Evolutionary conservation across 495 filamentous ascomycete genomes (phyloP).

Genomic region (Penicillium paradoxum): DNA sequence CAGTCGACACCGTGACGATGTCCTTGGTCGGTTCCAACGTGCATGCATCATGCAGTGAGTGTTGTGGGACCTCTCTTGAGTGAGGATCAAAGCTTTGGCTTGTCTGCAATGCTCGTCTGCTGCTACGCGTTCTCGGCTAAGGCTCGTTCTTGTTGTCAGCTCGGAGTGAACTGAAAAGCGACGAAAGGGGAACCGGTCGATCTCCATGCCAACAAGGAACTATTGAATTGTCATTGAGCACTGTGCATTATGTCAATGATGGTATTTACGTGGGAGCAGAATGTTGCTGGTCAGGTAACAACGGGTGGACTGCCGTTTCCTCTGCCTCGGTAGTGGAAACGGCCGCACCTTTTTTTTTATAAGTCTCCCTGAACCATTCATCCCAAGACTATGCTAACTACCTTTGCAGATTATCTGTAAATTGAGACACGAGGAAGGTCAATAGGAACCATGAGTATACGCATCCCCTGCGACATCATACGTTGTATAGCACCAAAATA

Average conservation of each 20-base stretch:
- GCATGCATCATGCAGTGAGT: constrained; percentile 9
- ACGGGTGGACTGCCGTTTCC: constrained; percentile 34
- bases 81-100: constrained; percentile 96
- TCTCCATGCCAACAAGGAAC: constrained; percentile 11
- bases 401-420: constrained; percentile 14
- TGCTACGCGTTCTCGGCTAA: constrained; percentile 6
- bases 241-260: constrained; percentile 34
- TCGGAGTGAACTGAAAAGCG: constrained; percentile 14
- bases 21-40: constrained; percentile 2
- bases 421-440: too few relatives aligned
- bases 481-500: not conserved
- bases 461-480: too few relatives aligned
- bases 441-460: too few relatives aligned
- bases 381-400: constrained; percentile 27
- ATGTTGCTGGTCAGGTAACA: constrained; percentile 10
- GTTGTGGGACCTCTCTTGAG: constrained; percentile 80
- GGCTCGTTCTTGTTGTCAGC: constrained; percentile 4
- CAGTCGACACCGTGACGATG: not conserved
- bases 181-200: constrained; percentile 34
- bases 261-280: constrained; percentile 28
- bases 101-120: constrained; percentile 53
- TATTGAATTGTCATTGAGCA: constrained; percentile 22
- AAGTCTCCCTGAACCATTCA: constrained; percentile 44
- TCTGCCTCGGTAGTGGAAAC: constrained; percentile 36
- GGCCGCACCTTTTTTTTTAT: constrained; percentile 58